Evolutionary conservation across 495 filamentous ascomycete genomes (phyloP).

Genomic region (Acidomyces sp.): DNA sequence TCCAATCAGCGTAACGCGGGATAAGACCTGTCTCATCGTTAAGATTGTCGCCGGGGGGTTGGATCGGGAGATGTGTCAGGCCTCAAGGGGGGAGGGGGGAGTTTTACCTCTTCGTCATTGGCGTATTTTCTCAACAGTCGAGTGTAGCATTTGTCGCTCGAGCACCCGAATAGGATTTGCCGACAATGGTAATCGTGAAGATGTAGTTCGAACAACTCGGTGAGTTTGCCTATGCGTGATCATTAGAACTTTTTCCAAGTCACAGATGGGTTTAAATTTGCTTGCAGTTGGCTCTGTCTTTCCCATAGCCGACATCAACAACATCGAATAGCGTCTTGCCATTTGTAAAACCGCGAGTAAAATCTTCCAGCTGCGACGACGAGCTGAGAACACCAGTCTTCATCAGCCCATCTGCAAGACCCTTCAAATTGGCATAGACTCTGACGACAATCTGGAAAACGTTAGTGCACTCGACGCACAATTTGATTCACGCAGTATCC

Average conservation of each 20-base stretch:
- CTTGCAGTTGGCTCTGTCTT: constrained; percentile 47
- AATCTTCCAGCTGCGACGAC: constrained; percentile 33
- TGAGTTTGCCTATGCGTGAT: neutral
- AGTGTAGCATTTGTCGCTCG: constrained; percentile 61
- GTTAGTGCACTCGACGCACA: constrained; percentile 25
- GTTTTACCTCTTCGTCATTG: too few relatives aligned
- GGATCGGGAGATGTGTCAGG: too few relatives aligned
- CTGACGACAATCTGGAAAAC: constrained; percentile 45
- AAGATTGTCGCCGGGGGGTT: too few relatives aligned
- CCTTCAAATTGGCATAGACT: constrained; percentile 46
- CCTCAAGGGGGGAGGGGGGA: too few relatives aligned
- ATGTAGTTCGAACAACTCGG: constrained; percentile 59
- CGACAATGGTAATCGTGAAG: constrained; percentile 63
- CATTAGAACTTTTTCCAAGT: too few relatives aligned
- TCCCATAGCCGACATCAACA: constrained; percentile 46
- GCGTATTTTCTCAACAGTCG: constrained; percentile 54
- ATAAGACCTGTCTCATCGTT: too few relatives aligned
- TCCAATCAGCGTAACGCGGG: constrained; percentile 61
- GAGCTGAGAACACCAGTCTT: constrained; percentile 31
- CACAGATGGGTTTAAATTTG: too few relatives aligned
- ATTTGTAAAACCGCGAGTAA: constrained; percentile 46
- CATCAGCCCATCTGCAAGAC: constrained; percentile 38
- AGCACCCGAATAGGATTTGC: constrained; percentile 68
- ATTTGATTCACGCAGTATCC: too few relatives aligned
- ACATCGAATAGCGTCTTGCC: constrained; percentile 47